Evolutionary conservation across 129 eudicot genomes (phyloP).

Genomic region (Pulicaria dysenterica): DNA sequence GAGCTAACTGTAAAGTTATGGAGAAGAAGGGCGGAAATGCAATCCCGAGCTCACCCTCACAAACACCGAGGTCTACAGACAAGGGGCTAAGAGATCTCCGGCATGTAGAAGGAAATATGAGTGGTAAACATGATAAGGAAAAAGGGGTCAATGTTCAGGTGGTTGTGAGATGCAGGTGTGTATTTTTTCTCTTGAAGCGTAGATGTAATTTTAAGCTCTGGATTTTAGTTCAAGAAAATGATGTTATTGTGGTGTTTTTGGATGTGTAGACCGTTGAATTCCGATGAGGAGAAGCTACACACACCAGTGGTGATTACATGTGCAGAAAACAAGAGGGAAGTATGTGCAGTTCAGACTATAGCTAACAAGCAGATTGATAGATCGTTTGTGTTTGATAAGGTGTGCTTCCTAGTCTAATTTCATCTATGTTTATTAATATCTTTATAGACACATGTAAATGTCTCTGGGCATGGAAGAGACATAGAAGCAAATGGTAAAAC

Average conservation of each 20-base stretch:
- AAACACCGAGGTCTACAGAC: conserved; percentile 74
- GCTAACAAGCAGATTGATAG: conserved; percentile 98
- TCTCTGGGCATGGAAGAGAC: neutral
- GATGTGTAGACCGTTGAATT: conserved; percentile 76
- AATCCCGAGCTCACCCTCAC: conserved; percentile 61
- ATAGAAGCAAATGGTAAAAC: neutral
- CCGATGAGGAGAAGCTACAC: conserved; percentile 69
- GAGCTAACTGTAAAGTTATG: conserved; percentile 23
- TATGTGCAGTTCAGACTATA: conserved; percentile 77
- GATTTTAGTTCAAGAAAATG: neutral
- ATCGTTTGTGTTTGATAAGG: conserved; percentile 88
- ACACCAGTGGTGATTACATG: conserved; percentile 91
- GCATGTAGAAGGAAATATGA: conserved; percentile 55
- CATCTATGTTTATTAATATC: conserved; percentile 41
- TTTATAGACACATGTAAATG: neutral
- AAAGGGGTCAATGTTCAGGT: conserved; percentile 13
- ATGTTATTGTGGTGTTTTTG: conserved; percentile 34
- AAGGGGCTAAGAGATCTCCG: conserved; percentile 73
- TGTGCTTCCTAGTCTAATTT: conserved; percentile 24
- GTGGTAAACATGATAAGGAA: conserved; percentile 9
- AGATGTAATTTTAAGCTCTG: neutral
- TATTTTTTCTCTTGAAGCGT: neutral
- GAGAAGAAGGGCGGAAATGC: conserved; percentile 65
- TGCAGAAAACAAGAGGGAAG: conserved; percentile 84
- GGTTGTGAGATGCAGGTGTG: conserved; percentile 46